Percentiles rank a stretch among this genome's conserved stretches.
Evolutionary conservation across 129 eudicot species (phyloP).

Genomic region (Lonicera japonica): DNA sequence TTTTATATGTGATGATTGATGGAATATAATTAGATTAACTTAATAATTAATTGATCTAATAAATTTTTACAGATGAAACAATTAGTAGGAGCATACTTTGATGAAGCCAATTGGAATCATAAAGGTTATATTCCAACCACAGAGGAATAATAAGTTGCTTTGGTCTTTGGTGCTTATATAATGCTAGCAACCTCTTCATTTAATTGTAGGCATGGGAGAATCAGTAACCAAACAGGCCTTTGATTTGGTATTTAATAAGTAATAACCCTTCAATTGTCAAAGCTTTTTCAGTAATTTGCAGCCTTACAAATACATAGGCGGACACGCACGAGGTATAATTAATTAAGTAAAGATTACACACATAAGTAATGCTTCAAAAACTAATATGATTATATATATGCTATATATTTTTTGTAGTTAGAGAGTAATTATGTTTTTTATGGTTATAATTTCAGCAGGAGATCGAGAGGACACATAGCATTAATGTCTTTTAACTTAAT

Average conservation of each 20-base stretch:
- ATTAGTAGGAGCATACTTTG: not conserved
- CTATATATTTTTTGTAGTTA: too few species aligned
- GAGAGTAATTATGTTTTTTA: not conserved
- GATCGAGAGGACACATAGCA: not conserved
- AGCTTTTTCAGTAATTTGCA: too few species aligned
- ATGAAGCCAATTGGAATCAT: slow-evolving; percentile 15
- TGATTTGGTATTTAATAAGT: not conserved
- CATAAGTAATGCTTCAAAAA: too few species aligned
- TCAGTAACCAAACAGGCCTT: not conserved
- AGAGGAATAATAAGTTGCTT: slow-evolving; percentile 16
- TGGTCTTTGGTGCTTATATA: not conserved
- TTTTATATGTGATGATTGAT: too few species aligned
- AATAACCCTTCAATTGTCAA: not conserved
- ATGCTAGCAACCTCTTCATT: not conserved
- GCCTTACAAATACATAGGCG: not conserved
- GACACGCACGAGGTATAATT: slow-evolving; percentile 5
- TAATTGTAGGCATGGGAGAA: slow-evolving; percentile 16
- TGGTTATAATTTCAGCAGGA: not conserved
- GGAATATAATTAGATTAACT: too few species aligned
- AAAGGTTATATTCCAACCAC: slow-evolving; percentile 10
- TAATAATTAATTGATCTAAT: too few species aligned
- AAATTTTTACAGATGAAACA: too few species aligned
- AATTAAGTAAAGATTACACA: not conserved
- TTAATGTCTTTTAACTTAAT: too few species aligned
- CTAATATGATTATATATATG: too few species aligned